Evolutionary conservation across 1,284 basidiomycete species (phyloP).

Genomic region (Ceratobasidium sp.): DNA sequence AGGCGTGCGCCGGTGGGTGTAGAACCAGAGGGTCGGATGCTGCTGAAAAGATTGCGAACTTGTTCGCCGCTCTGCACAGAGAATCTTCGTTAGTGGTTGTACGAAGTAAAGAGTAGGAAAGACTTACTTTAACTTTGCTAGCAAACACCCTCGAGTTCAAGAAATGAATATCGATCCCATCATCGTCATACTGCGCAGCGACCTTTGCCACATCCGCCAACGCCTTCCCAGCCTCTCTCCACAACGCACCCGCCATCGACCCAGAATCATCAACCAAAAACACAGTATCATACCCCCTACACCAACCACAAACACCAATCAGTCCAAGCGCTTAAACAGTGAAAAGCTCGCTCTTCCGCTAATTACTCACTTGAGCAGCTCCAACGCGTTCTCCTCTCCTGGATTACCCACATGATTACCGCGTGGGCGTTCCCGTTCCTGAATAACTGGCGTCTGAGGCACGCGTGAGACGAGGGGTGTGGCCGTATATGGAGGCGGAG

Average conservation of each 20-base stretch:
- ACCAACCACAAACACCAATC: not conserved
- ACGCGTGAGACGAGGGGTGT: not conserved
- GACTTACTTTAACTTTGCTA: constrained; percentile 23
- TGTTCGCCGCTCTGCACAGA: constrained; percentile 34
- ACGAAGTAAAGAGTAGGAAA: not conserved
- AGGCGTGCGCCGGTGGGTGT: constrained; percentile 65
- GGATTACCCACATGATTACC: not conserved
- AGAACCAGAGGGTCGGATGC: constrained; percentile 58
- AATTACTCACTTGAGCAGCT: constrained; percentile 13
- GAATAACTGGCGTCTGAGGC: not conserved
- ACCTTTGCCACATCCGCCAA: constrained; percentile 59
- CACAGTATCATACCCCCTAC: constrained; percentile 61
- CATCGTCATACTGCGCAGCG: constrained; percentile 59
- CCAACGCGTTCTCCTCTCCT: constrained; percentile 6
- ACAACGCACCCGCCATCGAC: constrained; percentile 63
- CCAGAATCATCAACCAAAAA: constrained; percentile 68
- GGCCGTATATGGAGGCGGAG: not conserved
- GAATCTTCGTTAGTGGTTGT: not conserved
- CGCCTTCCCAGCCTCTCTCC: constrained; percentile 62
- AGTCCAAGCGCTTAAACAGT: not conserved
- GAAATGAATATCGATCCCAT: constrained; percentile 65
- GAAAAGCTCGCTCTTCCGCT: not conserved
- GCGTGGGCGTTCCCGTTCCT: not conserved
- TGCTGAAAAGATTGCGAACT: constrained; percentile 59
- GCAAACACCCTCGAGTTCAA: constrained; percentile 1